Base-by-base conservation (phyloP, 441 rosid species). In the Gossypium schwendimanii region DNA sequence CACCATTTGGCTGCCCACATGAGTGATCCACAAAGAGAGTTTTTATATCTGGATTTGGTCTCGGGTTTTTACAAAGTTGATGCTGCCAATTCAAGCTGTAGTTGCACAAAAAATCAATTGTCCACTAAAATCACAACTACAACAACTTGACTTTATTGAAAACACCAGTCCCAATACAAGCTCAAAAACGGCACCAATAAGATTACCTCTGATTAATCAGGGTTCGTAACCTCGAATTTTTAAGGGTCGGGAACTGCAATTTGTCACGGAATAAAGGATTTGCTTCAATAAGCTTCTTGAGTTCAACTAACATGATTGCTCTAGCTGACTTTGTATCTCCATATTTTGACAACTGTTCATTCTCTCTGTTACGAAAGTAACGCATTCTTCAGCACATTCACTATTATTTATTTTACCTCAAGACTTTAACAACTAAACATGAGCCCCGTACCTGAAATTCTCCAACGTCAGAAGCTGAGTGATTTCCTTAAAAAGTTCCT, bases 31-130 rank as follows among this genome's bases (percentile, higher is more conserved):
- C 91, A 82, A 94, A 94, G 26, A 94, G 91, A 69, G 98, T 92
- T 84, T 91, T 94, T 61, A 94, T 94, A 87, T 94, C 99, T 67
- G 99, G 99, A 87, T 94, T 94, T 17, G 95, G 88, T 86, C 97
- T 87, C 47, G 99, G 98, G 74, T 86, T 89, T 77, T 91, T 91
- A 84, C 99, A 94, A 64, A 92, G 96, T 76, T 92, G 97, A 78
- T 94, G 99, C 82, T 94, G 99, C 99, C 99, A 94, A 78, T 94
- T 94, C 84, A 94, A 85, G 84, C 98, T 94, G 96, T 63, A 80
- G 72, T 73, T 79, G 55, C 67, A 79, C 17, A 62, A 74, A 69
- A 41, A 74, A 61, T 62, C 64, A 72, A 76, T 65, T 60, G 4
- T 6, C 59, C 33, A 9, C 58, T 69, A 62, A 10, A 53, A 18